These are phyloP conservation scores for Phoenix dactylifera DNA, from an alignment of 176 grass and related monocot species.

Conservation along the genomic window DNA sequence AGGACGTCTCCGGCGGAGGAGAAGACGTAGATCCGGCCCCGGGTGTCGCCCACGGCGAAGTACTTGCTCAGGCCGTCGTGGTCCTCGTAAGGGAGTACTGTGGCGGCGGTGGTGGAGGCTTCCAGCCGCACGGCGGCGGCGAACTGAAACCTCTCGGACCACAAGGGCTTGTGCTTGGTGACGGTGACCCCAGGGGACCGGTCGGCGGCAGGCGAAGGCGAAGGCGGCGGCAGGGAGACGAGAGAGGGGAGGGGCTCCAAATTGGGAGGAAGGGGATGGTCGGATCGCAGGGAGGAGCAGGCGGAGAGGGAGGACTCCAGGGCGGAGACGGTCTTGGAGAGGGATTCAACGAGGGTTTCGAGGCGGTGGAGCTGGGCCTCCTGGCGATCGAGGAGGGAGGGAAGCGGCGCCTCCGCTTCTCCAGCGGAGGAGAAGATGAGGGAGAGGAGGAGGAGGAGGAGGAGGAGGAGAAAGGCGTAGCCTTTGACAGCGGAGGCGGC, in stretches of 20 bases:
- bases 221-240: not conserved
- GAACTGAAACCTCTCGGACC: slow-evolving; percentile 75
- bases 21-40: slow-evolving; percentile 68
- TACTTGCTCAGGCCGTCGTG: slow-evolving; percentile 71
- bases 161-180: slow-evolving; percentile 51
- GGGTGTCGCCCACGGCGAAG: slow-evolving; percentile 69
- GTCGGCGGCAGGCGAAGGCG: not conserved
- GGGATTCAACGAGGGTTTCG: slow-evolving; percentile 33
- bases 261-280: slow-evolving; percentile 12
- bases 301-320: slow-evolving; percentile 27
- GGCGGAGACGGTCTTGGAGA: slow-evolving; percentile 18
- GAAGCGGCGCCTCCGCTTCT: not conserved
- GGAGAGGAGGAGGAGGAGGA: slow-evolving; percentile 8
- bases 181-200: slow-evolving; percentile 29
- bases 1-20: slow-evolving; percentile 63
- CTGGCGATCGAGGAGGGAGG: slow-evolving; percentile 31
- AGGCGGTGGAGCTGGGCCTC: slow-evolving; percentile 44
- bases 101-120: slow-evolving; percentile 28
- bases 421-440: not conserved
- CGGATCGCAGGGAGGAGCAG: slow-evolving; percentile 23
- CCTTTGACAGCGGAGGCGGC: not conserved
- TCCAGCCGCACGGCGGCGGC: slow-evolving; percentile 48
- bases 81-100: slow-evolving; percentile 62
- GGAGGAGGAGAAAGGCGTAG: slow-evolving; percentile 22
- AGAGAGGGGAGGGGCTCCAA: not conserved